Base-by-base conservation (phyloP, 306 rosid genomes). In the Trichosanthes cucumerina region DNA sequence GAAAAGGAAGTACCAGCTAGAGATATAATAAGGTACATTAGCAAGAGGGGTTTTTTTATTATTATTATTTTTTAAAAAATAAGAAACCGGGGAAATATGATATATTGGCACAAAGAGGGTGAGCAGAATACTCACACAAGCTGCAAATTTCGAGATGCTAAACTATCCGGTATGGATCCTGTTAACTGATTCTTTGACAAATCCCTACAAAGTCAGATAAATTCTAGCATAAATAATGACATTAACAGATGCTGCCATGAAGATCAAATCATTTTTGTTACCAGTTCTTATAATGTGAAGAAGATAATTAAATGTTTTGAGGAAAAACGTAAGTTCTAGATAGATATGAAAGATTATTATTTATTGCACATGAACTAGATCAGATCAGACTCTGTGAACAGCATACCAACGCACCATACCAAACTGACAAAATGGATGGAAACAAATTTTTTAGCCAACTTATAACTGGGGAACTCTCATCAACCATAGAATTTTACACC, bases 141-240 rank as follows among this genome's bases (percentile, higher is more conserved):
- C 78, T 86, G 95, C 84, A 94, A 86, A 80, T 86, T 85, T 80
- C 92, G 89, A 84, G 92, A 85, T 26, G 88, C 79, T 81, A 95
- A 79, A 83, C 92, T 87, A 73, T 88, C 92, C 21, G 73, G 73
- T 36, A 66, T 95, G 63, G 97, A 72, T 57, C 97, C 99, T 9
- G 90, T 80, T 63, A 92, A 83, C 78, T 85, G 93, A 86, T 95
- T 95, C 81, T 84, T 75, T 76, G 99, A 89, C 86, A 95, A 85
- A 87, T 95, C 99, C 97, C 99, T 95, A 62, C 79, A 76, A 44
- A 78, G 63, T 75, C 43, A 13, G 9, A 56, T 23, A 75, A 18
- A 53, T 18, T 3, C 34, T 9, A 75, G 49, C 28, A 53, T 53
- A 75, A 54, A 75, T 33, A 50, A 52, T 75, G 50, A 8, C 21